phyloP scores from a whole-genome alignment of 208 protist genomes.

The Leishmania gerbilli region DNA sequence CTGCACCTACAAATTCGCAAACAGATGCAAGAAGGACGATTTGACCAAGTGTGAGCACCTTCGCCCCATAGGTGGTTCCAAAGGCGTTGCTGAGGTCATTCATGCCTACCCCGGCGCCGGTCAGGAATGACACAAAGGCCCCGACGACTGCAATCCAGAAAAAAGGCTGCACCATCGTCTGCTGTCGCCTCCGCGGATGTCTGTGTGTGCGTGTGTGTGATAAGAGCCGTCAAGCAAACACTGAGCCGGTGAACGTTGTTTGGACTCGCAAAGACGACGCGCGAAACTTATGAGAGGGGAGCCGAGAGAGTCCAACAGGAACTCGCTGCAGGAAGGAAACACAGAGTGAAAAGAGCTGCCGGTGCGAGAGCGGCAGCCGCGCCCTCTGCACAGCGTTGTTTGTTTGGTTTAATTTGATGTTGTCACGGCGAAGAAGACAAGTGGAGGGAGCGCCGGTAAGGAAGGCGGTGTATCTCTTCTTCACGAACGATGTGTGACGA shows the following conservation, averaged over 20 bases:
- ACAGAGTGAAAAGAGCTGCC: neutral
- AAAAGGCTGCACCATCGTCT: constrained; percentile 42
- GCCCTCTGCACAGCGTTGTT: neutral
- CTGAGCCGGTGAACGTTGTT: too few species aligned
- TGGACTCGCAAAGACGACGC: too few species aligned
- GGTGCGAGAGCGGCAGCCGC: neutral
- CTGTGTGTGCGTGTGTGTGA: neutral
- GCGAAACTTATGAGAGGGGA: neutral
- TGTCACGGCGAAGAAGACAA: neutral
- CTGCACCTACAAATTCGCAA: constrained; percentile 80
- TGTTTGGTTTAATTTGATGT: neutral
- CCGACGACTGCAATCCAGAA: constrained; percentile 83
- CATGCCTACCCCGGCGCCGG: constrained; percentile 81
- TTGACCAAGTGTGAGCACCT: constrained; percentile 73
- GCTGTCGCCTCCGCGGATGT: neutral
- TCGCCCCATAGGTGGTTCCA: constrained; percentile 85
- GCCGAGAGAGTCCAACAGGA: neutral
- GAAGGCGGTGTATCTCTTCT: neutral
- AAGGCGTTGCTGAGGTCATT: constrained; percentile 94
- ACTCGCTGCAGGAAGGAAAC: neutral
- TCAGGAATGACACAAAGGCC: constrained; percentile 77
- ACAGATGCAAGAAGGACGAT: constrained; percentile 84
- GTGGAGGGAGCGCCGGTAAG: neutral
- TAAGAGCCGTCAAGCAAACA: neutral
- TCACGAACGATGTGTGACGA: neutral